Percentiles rank a stretch among this genome's conserved stretches.
Conservation (phyloP, 2,329 filamentous ascomycete genomes). For the Aspergillus costaricaensis region DNA sequence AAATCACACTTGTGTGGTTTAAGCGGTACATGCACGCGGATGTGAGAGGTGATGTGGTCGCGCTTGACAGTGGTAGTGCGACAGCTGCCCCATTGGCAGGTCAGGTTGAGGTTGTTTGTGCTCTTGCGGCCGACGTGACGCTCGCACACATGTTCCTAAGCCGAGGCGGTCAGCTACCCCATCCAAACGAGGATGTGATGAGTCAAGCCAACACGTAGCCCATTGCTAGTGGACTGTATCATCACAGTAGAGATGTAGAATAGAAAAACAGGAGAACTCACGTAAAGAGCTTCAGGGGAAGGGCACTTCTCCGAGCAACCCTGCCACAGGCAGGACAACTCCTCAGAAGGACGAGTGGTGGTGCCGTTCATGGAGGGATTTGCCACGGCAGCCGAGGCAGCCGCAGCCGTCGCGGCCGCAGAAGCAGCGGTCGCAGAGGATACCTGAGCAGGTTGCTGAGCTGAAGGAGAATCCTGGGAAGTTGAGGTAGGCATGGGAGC, state of each 20-base stretch:
- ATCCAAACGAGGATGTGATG: neutral
- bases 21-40: slow-evolving; percentile 95
- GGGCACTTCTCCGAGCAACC: slow-evolving; percentile 62
- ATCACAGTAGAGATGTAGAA: neutral
- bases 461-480: slow-evolving; percentile 26
- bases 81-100: slow-evolving; percentile 95
- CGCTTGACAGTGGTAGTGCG: slow-evolving; percentile 97
- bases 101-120: slow-evolving; percentile 97
- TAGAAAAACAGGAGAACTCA: slow-evolving; percentile 39
- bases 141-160: slow-evolving; percentile 94
- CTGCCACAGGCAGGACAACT: slow-evolving; percentile 61
- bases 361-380: slow-evolving; percentile 33
- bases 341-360: slow-evolving; percentile 34
- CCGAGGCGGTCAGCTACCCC: slow-evolving; percentile 1
- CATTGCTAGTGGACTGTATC: neutral
- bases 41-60: slow-evolving; percentile 98
- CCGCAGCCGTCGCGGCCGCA: slow-evolving; percentile 37
- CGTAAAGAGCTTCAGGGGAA: slow-evolving; percentile 63
- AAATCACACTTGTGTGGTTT: slow-evolving; percentile 99
- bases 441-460: slow-evolving; percentile 26
- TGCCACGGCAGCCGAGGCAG: slow-evolving; percentile 41
- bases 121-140: slow-evolving; percentile 98
- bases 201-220: slow-evolving; percentile 6
- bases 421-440: slow-evolving; percentile 31
- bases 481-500: slow-evolving; percentile 28